These are phyloP conservation scores for Hypoxylon sp. DNA, from an alignment of 2,329 filamentous ascomycete genomes.

Conservation along the genomic window DNA sequence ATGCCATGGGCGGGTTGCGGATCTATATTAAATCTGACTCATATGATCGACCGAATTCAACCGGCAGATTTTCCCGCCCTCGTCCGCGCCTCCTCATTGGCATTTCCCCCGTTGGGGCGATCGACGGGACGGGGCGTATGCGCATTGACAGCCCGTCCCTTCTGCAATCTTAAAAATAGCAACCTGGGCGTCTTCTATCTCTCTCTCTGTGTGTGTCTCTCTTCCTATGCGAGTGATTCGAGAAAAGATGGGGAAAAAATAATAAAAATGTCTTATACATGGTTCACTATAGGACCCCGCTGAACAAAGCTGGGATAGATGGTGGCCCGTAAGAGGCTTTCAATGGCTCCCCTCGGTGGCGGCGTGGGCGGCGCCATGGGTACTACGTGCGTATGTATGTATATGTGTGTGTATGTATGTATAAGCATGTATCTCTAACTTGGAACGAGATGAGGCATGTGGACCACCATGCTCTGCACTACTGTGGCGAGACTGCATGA, in stretches of 20 bases:
- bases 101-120: conserved; percentile 17
- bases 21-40: conserved; percentile 48
- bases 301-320: conserved; percentile 31
- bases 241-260: conserved; percentile 1
- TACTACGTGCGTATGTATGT: conserved; percentile 25
- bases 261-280: not conserved
- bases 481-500: conserved; percentile 34
- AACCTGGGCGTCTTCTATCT: not conserved
- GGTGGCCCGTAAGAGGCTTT: conserved; percentile 31
- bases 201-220: not conserved
- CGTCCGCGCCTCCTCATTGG: conserved; percentile 41
- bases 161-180: conserved; percentile 34
- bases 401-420: not conserved
- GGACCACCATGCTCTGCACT: conserved; percentile 6
- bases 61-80: conserved; percentile 51
- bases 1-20: conserved; percentile 39
- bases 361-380: conserved; percentile 18
- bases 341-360: conserved; percentile 1
- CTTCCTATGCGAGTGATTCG: not conserved
- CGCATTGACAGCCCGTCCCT: conserved; percentile 6
- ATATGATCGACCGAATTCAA: conserved; percentile 52
- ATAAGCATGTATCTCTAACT: not conserved
- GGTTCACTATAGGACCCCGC: conserved; percentile 13
- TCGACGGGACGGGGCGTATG: not conserved
- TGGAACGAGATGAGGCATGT: conserved; percentile 25